Conservation (phyloP, 352 stramenopile genomes). For the Pythium dissimile region DNA sequence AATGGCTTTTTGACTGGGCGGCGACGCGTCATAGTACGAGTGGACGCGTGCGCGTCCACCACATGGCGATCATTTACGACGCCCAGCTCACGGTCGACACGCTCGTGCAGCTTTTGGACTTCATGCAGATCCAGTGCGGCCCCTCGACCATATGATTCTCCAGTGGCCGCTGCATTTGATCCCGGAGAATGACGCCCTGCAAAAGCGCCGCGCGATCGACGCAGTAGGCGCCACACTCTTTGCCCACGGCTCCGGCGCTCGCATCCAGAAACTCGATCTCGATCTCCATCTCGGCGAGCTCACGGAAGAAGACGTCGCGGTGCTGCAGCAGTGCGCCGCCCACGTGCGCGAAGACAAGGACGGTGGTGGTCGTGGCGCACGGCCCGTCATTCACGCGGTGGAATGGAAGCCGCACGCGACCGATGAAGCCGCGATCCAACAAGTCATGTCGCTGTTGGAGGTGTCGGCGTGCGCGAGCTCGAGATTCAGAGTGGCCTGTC, state of each 20-base stretch:
- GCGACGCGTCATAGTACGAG: background rate
- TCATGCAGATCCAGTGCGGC: background rate
- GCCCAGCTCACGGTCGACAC: background rate
- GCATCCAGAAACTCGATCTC: slow-evolving; percentile 7
- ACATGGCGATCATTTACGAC: background rate
- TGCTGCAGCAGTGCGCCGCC: background rate
- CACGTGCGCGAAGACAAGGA: background rate
- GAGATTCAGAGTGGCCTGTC: slow-evolving; percentile 1
- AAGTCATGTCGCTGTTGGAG: slow-evolving; percentile 5
- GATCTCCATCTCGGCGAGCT: slow-evolving; percentile 5
- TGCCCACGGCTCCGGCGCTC: background rate
- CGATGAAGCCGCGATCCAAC: background rate
- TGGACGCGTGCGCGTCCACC: background rate
- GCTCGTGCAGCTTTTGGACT: background rate
- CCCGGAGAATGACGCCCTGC: background rate
- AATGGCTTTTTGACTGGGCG: slow-evolving; percentile 5
- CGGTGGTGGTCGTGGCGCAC: background rate
- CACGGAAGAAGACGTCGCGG: background rate
- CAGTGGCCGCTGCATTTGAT: background rate
- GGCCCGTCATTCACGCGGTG: background rate
- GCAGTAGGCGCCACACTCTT: slow-evolving; percentile 3
- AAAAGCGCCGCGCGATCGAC: background rate
- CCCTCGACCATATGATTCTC: background rate
- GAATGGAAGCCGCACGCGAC: background rate
- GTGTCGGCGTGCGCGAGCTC: slow-evolving; percentile 3